A percentile compares a stretch with the other conserved stretches of the same genome.
phyloP scores from a whole-genome alignment of 441 rosid genomes.

The Hypseocharis bilobata region DNA sequence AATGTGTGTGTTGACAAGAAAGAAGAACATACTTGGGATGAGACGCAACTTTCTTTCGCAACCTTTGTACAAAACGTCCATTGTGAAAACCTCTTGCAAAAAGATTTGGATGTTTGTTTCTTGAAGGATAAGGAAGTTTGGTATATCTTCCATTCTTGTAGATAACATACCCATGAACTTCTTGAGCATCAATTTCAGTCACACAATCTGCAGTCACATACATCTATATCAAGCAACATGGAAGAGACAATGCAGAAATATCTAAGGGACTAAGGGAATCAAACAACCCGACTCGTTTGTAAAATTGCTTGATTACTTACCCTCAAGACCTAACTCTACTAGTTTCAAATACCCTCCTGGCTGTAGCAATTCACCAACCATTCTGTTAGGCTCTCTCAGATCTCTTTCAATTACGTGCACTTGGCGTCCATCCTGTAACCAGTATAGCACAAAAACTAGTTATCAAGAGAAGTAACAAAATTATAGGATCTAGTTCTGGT shows the following conservation, averaged over 20 bases:
- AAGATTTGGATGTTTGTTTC: constrained; percentile 14
- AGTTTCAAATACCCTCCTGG: constrained; percentile 9
- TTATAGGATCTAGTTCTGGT: no score
- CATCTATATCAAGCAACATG: no score
- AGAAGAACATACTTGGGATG: constrained; percentile 11
- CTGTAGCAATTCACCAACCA: constrained; percentile 3
- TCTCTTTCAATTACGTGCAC: constrained; percentile 8
- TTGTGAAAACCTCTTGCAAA: constrained; percentile 22
- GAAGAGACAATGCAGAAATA: no score
- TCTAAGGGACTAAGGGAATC: no score
- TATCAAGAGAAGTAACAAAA: no score
- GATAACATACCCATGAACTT: constrained; percentile 16
- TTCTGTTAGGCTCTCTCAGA: not conserved
- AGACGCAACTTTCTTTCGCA: constrained; percentile 18
- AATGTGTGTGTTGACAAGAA: no score
- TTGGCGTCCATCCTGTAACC: constrained; percentile 5
- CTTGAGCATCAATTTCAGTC: constrained; percentile 10
- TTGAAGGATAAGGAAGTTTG: constrained; percentile 14
- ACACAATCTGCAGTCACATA: constrained; percentile 4
- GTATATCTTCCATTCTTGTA: constrained; percentile 16
- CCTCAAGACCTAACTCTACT: not conserved
- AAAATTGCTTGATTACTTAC: not conserved
- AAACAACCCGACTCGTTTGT: no score
- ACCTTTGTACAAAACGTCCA: constrained; percentile 16
- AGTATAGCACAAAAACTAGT: no score